Base-by-base conservation (phyloP, 2,329 filamentous ascomycete genomes). In the Phaeosphaeriaceae sp. region DNA sequence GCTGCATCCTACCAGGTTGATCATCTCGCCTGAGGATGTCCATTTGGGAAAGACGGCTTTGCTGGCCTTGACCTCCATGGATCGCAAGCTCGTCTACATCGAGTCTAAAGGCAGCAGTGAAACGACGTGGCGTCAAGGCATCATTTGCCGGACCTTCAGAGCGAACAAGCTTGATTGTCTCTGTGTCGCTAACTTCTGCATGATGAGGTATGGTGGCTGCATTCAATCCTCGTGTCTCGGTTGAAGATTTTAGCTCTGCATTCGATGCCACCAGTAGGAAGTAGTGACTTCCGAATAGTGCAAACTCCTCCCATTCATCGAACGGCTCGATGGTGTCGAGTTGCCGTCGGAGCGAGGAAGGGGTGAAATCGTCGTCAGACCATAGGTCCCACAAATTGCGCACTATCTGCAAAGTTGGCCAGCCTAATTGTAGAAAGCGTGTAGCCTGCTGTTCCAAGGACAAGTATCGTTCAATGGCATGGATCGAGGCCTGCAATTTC, bases 221-320 rank as follows among this genome's bases (percentile, higher is more conserved):
- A 53, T 57, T 44, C 7, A 51, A 11, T 21, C 46, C 42, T 50
- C 44, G 33, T 42, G 62, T 47, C 45, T 62, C 58, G 51, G 53
- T 59, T 46, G 63, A 51, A 31, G 47, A 36, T 59, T 48, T 41
- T 54, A 57, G 48, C 52, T 63, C 61, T 54, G 59, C 62, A 67
- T 78, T 86, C 44, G 80, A 83, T 15, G 92, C 91, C 20, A 87
- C 82, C 9, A 96, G 82, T 45, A 97, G 79, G 66, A 93, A 91
- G 76, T 97, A 96, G 76, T 97, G 93, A 33, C 88, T 88, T 1
- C 86, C 88, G 75, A 96, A 97, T 0, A 97, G 81, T 2, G 90
- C 88, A 72, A 97, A 93, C 70, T 97, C 94, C 76, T 98, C 94
- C 92, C 92, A 97, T 77, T 97, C 93, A 75, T 98, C 94, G 72